A percentile compares a stretch with the other conserved stretches of the same genome.
Evolutionary conservation across 2,329 filamentous ascomycete genomes (phyloP).

Genomic region (Fusarium globosum): DNA sequence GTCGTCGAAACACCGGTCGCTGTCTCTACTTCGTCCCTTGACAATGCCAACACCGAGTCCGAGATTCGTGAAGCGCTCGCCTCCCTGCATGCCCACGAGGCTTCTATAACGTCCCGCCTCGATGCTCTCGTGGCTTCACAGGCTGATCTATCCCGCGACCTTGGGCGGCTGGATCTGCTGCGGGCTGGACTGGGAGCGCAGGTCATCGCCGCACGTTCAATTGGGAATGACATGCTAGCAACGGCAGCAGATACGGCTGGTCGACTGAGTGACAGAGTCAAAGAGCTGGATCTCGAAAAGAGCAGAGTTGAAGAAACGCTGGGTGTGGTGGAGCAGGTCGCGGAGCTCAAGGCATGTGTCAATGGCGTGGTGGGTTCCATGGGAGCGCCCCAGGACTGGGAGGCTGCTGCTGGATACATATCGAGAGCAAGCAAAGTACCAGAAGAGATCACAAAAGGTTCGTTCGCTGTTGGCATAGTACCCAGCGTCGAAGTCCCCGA

Average conservation of each 20-base stretch:
- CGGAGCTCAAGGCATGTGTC: slow-evolving; percentile 95
- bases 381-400: slow-evolving; percentile 98
- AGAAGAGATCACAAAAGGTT: slow-evolving; percentile 80
- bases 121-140: slow-evolving; percentile 84
- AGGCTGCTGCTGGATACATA: slow-evolving; percentile 92
- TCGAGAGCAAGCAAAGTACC: slow-evolving; percentile 85
- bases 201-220: slow-evolving; percentile 81
- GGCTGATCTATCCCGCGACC: slow-evolving; percentile 85
- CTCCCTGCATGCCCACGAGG: slow-evolving; percentile 80
- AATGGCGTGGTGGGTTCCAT: slow-evolving; percentile 95
- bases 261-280: slow-evolving; percentile 87
- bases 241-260: slow-evolving; percentile 86
- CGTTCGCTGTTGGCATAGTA: slow-evolving; percentile 91
- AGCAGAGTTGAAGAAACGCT: slow-evolving; percentile 90
- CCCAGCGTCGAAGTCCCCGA: slow-evolving; percentile 97
- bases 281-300: slow-evolving; percentile 90
- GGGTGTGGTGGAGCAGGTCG: slow-evolving; percentile 93
- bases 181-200: slow-evolving; percentile 90
- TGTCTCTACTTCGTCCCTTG: slow-evolving; percentile 57
- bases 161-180: slow-evolving; percentile 87
- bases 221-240: slow-evolving; percentile 92
- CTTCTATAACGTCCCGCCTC: slow-evolving; percentile 77
- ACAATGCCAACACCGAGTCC: slow-evolving; percentile 77
- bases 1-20: slow-evolving; percentile 39
- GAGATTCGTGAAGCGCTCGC: slow-evolving; percentile 84